Evolutionary conservation across 2,329 filamentous ascomycete species (phyloP).

Genomic region (Paecilomyces niveus): DNA sequence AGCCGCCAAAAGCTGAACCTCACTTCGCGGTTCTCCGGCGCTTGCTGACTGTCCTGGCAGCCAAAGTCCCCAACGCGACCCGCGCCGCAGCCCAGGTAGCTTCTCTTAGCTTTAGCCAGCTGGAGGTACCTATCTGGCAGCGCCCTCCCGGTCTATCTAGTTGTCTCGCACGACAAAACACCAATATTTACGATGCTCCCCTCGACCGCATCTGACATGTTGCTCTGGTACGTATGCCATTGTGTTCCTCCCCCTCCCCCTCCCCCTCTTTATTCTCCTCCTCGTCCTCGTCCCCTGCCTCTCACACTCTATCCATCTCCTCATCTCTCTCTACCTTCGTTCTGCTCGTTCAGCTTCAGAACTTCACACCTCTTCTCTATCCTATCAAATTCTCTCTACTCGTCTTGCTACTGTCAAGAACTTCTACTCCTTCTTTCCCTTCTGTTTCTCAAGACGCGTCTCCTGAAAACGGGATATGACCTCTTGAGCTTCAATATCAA

Average conservation of each 20-base stretch:
- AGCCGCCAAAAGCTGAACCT: background rate
- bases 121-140: background rate
- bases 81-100: background rate
- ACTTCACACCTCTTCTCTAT: background rate
- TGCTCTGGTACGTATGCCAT: background rate
- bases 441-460: background rate
- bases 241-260: conserved; percentile 1
- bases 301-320: background rate
- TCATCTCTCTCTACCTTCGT: conserved; percentile 4
- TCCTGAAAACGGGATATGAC: no score
- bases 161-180: background rate
- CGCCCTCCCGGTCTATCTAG: background rate
- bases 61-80: background rate
- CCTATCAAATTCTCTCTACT: background rate
- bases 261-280: background rate
- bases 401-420: background rate
- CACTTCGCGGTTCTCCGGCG: background rate
- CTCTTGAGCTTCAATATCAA: no score
- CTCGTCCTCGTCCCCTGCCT: background rate
- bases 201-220: background rate
- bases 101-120: background rate
- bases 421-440: background rate
- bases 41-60: background rate
- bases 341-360: background rate
- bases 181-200: background rate